Conservation (phyloP, 345 rosid genomes). For the Moringa oleifera region DNA sequence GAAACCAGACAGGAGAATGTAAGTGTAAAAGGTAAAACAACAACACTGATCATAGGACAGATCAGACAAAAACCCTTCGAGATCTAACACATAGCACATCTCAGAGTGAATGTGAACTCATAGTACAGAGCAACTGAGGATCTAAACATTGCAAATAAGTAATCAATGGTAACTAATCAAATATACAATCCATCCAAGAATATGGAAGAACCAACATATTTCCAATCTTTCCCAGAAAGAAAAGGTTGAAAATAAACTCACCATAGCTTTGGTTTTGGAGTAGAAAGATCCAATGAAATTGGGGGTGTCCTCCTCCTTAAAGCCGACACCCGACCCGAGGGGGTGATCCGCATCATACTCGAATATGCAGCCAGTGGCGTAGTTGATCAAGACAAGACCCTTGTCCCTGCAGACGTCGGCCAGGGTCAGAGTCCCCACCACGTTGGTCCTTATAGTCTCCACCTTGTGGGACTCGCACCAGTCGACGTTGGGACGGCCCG, state of each 20-base stretch:
- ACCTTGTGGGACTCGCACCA: slow-evolving; percentile 96
- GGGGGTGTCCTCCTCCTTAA: slow-evolving; percentile 88
- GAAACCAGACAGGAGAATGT: too few species aligned
- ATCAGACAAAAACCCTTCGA: not conserved
- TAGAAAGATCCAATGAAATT: slow-evolving; percentile 85
- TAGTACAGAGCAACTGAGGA: too few species aligned
- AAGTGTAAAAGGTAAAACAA: too few species aligned
- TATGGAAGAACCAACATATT: too few species aligned
- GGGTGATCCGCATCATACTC: slow-evolving; percentile 73
- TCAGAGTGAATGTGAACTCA: too few species aligned
- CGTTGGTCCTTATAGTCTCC: slow-evolving; percentile 85
- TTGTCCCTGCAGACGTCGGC: slow-evolving; percentile 81
- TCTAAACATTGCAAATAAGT: too few species aligned
- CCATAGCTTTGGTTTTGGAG: slow-evolving; percentile 97
- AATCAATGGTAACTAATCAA: too few species aligned
- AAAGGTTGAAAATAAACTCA: slow-evolving; percentile 15
- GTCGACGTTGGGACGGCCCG: slow-evolving; percentile 90
- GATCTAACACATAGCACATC: not conserved
- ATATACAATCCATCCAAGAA: not conserved
- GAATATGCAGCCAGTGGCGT: slow-evolving; percentile 87
- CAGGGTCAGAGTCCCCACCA: slow-evolving; percentile 76
- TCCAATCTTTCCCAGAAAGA: not conserved
- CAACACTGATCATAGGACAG: too few species aligned
- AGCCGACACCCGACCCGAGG: slow-evolving; percentile 74
- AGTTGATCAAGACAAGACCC: slow-evolving; percentile 63